Evolutionary conservation across 2,329 filamentous ascomycete species (phyloP).

Genomic region (Volutella citrinella): DNA sequence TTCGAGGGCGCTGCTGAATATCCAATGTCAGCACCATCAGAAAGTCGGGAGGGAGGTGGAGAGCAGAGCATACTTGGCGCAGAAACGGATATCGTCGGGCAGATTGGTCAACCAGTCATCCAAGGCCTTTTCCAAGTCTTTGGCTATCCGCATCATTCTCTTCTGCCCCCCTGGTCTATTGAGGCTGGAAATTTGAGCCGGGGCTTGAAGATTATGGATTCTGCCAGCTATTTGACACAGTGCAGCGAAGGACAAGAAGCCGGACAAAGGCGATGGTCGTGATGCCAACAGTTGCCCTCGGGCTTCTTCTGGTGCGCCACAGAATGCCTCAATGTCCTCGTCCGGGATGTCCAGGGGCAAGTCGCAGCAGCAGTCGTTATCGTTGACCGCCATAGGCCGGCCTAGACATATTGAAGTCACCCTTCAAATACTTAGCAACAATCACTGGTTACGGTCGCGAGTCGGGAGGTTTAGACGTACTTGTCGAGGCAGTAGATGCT

Average conservation of each 20-base stretch:
- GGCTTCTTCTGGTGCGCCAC: constrained; percentile 1
- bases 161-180: constrained; percentile 1
- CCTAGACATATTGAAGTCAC: constrained; percentile 27
- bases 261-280: constrained; percentile 13
- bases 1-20: not conserved
- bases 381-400: constrained; percentile 23
- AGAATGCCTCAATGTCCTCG: constrained; percentile 18
- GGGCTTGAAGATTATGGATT: constrained; percentile 22
- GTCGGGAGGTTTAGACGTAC: too few species aligned
- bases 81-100: constrained; percentile 25
- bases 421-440: constrained; percentile 5
- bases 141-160: constrained; percentile 1
- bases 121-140: constrained; percentile 1
- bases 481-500: constrained; percentile 26
- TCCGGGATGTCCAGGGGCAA: constrained; percentile 24
- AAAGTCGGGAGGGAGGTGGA: too few species aligned
- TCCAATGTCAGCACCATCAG: too few species aligned
- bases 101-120: constrained; percentile 6
- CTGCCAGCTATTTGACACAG: constrained; percentile 25
- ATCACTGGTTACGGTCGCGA: not conserved
- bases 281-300: not conserved
- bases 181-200: constrained; percentile 11
- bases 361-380: constrained; percentile 27
- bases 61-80: constrained; percentile 13
- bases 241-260: constrained; percentile 25